Base-by-base conservation (phyloP, 208 protist species). In the Spongospora subterranea region DNA sequence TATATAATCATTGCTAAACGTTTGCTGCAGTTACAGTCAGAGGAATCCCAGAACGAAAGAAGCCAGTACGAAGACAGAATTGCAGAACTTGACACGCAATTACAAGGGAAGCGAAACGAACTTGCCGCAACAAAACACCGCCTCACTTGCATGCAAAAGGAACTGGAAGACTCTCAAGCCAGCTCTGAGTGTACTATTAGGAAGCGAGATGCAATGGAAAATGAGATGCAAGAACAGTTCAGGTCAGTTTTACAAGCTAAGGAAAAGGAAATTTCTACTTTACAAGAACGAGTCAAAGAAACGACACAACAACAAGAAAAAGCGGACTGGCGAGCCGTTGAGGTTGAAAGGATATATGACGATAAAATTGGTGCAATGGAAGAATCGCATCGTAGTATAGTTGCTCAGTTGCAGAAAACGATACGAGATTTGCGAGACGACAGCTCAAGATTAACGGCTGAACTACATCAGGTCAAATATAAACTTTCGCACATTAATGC, bases 401-500 rank as follows among this genome's bases (percentile, higher is more conserved):
- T 82, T 39, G n/a, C 6, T 35, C 71, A 82, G 71, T 17, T 82
- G 17, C 71, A 82, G n/a, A 82, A 43, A 43, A 43, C 71, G 71
- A 43, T 82, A 20, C 71, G 71, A 43, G 71, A 82, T n/a, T 13
- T 43, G 6, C n/a, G 71, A 43, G 71, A 82, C 71, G 71, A 82
- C 6, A 43, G 17, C 6, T 6, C 71, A 20, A 65, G 54, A 29
- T 17, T 29, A 29, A 32, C 54, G 54, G 29, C 54, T 29, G 20
- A 29, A 29, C 17, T 82, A 29, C 24, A 6, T 6, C 50, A 60
- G 24, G 24, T 6, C 50, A 60, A 60, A 60, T 6, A 6, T 6
- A 60, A 24, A 60, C 6, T 24, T 60, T 60, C 24, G 13, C 13
- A 60, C 6, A 29, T 24, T 29, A 24, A 60, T 6, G 50, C 50